Base-by-base conservation (phyloP, 495 filamentous ascomycete genomes). In the Evansstolkia leycettana region DNA sequence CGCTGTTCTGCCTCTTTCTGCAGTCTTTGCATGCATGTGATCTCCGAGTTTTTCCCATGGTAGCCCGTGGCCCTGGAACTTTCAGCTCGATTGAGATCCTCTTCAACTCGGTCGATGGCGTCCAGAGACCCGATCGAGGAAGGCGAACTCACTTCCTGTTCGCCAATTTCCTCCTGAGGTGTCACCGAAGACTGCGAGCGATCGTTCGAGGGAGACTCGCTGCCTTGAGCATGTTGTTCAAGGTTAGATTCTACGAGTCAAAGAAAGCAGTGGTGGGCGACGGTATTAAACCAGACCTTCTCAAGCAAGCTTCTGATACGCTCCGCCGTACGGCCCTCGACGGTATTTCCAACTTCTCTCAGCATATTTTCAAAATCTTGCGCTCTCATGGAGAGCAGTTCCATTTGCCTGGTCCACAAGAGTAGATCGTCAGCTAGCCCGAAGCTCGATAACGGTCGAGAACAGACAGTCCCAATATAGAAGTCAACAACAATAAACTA, bases 41-140 rank as follows among this genome's bases (percentile, higher is more conserved):
- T 50, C 33, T 78, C 75, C 0, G 76, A 81, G 33, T 70, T 77
- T 41, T 78, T 78, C 9, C 78, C 78, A 50, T 79, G 62, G 47
- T 70, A 80, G 0, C 78, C 78, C 7, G 70, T 78, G 2, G 66
- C 63, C 34, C 65, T 44, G n/a, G 62, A 52, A 27, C 54, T 48
- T 40, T 67, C 60, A 18, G 47, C 69, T 17, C 62, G 62, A 43
- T 75, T 76, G 10, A 70, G 46, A 31, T 82, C 78, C 45, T 80
- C 72, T 28, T 73, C 58, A n/a, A 78, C 64, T 9, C 64, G 58
- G 41, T 80, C 78, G 15, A 75, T 53, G 9, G 72, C 73, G 17
- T 71, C 72, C 2, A 70, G 65, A 1, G 78, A 82, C 7, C 76
- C 75, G 27, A 72, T 65, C 3, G 73, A 75, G 2, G 71, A 77